These are phyloP conservation scores for Ascoidea rubescens DNA, from an alignment of 805 yeast genomes.

Conservation along the genomic window DNA sequence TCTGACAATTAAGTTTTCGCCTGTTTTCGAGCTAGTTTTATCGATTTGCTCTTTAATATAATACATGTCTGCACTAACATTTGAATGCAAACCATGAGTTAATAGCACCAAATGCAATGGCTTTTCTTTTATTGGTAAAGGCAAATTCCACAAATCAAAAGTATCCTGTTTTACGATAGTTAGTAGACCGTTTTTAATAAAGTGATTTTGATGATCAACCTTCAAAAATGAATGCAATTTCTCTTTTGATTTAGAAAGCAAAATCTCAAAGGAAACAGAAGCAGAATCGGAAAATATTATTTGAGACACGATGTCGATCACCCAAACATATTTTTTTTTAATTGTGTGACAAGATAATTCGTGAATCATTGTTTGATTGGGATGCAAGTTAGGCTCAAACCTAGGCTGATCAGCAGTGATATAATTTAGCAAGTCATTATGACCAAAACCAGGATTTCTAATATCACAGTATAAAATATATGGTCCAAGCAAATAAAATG, in stretches of 20 bases:
- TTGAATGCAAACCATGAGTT: constrained; percentile 72
- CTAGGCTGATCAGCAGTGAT: constrained; percentile 68
- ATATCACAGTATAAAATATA: constrained; percentile 63
- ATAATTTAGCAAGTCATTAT: constrained; percentile 33
- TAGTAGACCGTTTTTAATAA: constrained; percentile 18
- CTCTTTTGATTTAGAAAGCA: constrained; percentile 29
- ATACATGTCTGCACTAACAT: constrained; percentile 61
- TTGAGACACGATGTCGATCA: constrained; percentile 59
- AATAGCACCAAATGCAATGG: constrained; percentile 56
- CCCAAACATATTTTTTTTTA: constrained; percentile 47
- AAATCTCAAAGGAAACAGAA: constrained; percentile 46
- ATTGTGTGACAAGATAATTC: constrained; percentile 55
- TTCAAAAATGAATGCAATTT: constrained; percentile 15
- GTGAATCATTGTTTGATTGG: constrained; percentile 49
- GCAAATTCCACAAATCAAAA: constrained; percentile 58
- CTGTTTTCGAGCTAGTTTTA: constrained; percentile 16
- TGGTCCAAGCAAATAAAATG: constrained; percentile 69
- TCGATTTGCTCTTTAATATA: constrained; percentile 61
- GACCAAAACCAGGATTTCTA: constrained; percentile 38
- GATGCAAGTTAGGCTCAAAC: constrained; percentile 56
- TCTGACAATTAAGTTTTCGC: constrained; percentile 46
- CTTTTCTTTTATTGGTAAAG: constrained; percentile 24
- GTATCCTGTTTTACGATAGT: constrained; percentile 41
- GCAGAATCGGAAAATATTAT: constrained; percentile 52
- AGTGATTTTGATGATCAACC: constrained; percentile 4